Conservation (phyloP, 2,329 filamentous ascomycete species). For the Penicillium palitans region DNA sequence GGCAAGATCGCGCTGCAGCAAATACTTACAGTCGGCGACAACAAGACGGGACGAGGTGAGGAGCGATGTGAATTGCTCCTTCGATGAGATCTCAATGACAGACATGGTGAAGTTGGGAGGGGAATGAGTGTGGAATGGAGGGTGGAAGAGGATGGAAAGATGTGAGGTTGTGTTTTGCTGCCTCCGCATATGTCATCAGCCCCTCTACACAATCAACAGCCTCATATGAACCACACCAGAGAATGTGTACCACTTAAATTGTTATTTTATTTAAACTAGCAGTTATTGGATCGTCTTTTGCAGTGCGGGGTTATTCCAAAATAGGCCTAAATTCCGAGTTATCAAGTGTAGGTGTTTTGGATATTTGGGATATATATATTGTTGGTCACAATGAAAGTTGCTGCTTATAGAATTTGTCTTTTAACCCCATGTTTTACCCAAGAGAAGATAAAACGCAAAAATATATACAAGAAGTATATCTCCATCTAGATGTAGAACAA, state of each 20-base stretch:
- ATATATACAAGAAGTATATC: background rate
- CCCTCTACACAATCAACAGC: constrained; percentile 12
- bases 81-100: constrained; percentile 59
- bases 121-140: constrained; percentile 1
- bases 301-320: background rate
- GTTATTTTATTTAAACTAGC: background rate
- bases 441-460: too few relatives aligned
- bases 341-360: background rate
- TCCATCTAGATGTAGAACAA: background rate
- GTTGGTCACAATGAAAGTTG: too few relatives aligned
- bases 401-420: too few relatives aligned
- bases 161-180: constrained; percentile 23
- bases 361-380: background rate
- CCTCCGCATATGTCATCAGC: constrained; percentile 34
- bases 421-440: too few relatives aligned
- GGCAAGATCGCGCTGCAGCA: constrained; percentile 11
- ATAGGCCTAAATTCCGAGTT: too few relatives aligned
- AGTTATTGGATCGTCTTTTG: background rate
- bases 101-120: constrained; percentile 40
- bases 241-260: too few relatives aligned
- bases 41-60: constrained; percentile 75
- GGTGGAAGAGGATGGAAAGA: constrained; percentile 18
- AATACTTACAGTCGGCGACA: constrained; percentile 78
- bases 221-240: background rate
- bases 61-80: constrained; percentile 65